Base-by-base conservation (phyloP, 1,284 basidiomycete genomes). In the Gymnopus androsaceus region DNA sequence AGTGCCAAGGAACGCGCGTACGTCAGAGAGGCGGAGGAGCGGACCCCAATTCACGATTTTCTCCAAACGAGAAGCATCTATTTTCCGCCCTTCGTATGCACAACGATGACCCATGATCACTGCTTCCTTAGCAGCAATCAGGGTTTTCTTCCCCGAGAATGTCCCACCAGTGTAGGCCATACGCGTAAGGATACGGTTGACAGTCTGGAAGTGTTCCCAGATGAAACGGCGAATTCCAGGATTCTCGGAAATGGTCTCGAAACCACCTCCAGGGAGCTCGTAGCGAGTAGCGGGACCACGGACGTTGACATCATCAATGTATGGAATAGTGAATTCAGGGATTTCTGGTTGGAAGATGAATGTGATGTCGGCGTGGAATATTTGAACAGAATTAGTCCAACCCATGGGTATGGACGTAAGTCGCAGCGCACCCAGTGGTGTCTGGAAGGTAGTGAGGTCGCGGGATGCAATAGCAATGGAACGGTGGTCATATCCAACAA, bases 1-100 rank as follows among this genome's bases (percentile, higher is more conserved):
- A n/a, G 67, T 68, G 5, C 48, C 48, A 9, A 72, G 56, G 54
- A 72, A 73, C 4, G 60, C 64, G 3, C 61, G 54, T 4, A 73
- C 61, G 3, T 71, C 65, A 0, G 60, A 58, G 3, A 67, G 28
- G 23, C 57, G 31, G 2, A 57, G 51, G 19, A 67, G 68, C 2
- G 65, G 61, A 0, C 60, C 63, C 67, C 69, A 72, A 3, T 60
- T 59, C 9, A 38, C 14, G 3, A 72, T 63, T 17, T 62, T 61
- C 0, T 51, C 33, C 3, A 71, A 55, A 1, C 61, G 51, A 5
- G 58, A 48, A 2, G 58, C 45, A 31, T 72, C 68, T 3, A 67
- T 67, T 0, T 64, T 55, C 1, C 63, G 51, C 0, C 70, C 70
- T 15, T 65, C 53, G 5, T 59, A 60, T 0, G 63, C 66, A 40